Conservation (phyloP, 768 basidiomycete species). For the Sporobolomyces pararoseus region DNA sequence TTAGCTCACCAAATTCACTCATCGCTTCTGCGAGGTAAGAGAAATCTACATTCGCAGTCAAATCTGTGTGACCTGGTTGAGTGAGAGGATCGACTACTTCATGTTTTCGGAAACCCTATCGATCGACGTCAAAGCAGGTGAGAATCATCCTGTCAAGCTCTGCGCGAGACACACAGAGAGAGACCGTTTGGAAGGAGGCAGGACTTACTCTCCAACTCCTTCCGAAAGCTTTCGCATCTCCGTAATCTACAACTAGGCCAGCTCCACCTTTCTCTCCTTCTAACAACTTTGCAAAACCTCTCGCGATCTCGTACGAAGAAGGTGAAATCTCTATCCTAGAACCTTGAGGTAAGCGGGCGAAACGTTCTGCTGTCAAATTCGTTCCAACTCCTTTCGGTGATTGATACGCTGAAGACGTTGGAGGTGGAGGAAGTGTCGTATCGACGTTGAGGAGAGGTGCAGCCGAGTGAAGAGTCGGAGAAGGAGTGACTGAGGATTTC, state of each 20-base stretch:
- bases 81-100: slow-evolving; percentile 78
- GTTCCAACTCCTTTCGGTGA: neutral
- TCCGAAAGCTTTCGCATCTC: slow-evolving; percentile 64
- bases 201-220: slow-evolving; percentile 73
- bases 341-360: slow-evolving; percentile 64
- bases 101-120: slow-evolving; percentile 83
- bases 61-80: slow-evolving; percentile 77
- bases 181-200: no score
- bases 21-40: slow-evolving; percentile 77
- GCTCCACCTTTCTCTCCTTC: slow-evolving; percentile 48
- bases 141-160: neutral
- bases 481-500: neutral
- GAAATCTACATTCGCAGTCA: slow-evolving; percentile 98
- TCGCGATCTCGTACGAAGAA: slow-evolving; percentile 64
- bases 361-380: slow-evolving; percentile 61
- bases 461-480: neutral
- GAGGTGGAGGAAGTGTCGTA: slow-evolving; percentile 28
- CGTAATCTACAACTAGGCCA: slow-evolving; percentile 86
- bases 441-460: slow-evolving; percentile 29
- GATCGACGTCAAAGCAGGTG: neutral
- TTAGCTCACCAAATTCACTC: slow-evolving; percentile 59
- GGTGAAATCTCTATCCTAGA: slow-evolving; percentile 77
- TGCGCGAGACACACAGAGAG: neutral
- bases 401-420: slow-evolving; percentile 45
- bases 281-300: slow-evolving; percentile 65